These are phyloP conservation scores for Cytospora piceicola DNA, from an alignment of 2,329 filamentous ascomycete genomes.

Conservation along the genomic window DNA sequence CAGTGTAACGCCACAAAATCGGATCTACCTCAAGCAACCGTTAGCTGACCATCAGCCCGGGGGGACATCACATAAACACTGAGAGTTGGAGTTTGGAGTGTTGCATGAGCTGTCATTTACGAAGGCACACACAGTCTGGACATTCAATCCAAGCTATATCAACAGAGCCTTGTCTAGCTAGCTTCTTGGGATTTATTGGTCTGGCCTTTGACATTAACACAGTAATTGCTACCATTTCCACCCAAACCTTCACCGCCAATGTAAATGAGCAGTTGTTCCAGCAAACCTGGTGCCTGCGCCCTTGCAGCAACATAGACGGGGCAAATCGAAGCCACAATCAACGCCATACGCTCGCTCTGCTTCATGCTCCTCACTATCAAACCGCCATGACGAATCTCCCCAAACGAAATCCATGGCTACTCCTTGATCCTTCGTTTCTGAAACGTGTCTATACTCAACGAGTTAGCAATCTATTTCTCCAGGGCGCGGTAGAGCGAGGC, in stretches of 20 bases:
- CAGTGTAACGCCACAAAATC: no score
- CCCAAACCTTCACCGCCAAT: not conserved
- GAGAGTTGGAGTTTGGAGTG: no score
- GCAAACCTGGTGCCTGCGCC: not conserved
- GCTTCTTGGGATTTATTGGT: no score
- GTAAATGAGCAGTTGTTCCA: not conserved
- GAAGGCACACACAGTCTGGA: no score
- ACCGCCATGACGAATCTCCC: no score
- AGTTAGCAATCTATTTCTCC: not conserved
- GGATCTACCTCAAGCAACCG: no score
- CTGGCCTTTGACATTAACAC: not conserved
- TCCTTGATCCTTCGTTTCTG: conserved; percentile 51
- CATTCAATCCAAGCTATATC: no score
- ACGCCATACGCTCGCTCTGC: not conserved
- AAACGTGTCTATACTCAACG: conserved; percentile 44
- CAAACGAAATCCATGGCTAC: conserved; percentile 31
- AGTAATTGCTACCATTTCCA: no score
- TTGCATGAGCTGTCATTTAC: no score
- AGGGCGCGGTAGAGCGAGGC: not conserved
- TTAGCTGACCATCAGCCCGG: no score
- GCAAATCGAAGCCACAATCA: not conserved
- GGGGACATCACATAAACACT: no score
- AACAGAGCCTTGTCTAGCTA: no score
- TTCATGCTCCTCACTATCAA: not conserved
- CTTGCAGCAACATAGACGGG: not conserved